Base-by-base conservation (phyloP, 257 asterid species). In the Jacaranda mimosifolia region DNA sequence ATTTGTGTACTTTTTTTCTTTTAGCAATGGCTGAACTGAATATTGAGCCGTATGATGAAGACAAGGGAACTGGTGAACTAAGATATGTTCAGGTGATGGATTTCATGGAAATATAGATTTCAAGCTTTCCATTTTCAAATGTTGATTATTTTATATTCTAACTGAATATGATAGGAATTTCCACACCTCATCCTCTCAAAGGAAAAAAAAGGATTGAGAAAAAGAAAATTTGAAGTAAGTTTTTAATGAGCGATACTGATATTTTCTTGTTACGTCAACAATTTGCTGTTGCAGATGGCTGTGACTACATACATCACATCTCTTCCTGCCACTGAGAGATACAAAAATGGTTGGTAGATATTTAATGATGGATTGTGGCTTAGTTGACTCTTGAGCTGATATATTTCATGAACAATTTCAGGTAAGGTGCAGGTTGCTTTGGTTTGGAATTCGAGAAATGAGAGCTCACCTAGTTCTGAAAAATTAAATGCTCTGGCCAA, bases 391-490 rank as follows among this genome's bases (percentile, higher is more conserved):
- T 73, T 14, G 63, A 70, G 77, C 73, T 83, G 39, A 81, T 79
- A 67, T 62, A 48, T 70, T 59, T 81, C 43, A 46, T 78, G 75
- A 60, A 59, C 52, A 35, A 81, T 80, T 80, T 68, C 89, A 92
- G 98, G 98, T 75, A 94, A 85, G 86, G 98, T 94, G 84, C 98
- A 92, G 94, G 90, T 94, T 78, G 64, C 97, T 46, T 85, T 94
- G 87, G 98, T 94, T 81, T 94, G 98, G 98, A 94, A 94, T 82
- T 86, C 96, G 7, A 87, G 96, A 83, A 89, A 77, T 70, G 98
- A 94, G 86, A 91, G 71, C 82, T 88, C 98, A 11, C 86, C 88
- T 67, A 79, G 86, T 81, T 87, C 85, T 19, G 86, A 73, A 73
- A 91, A 91, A 79, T 81, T 94, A 85, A 87, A 85, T 64, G 91